Evolutionary conservation across 1,139 yeast species (phyloP), one percentile per base, ranked within the genome.

Genomic region (Geotrichum citri-aurantii): DNA sequence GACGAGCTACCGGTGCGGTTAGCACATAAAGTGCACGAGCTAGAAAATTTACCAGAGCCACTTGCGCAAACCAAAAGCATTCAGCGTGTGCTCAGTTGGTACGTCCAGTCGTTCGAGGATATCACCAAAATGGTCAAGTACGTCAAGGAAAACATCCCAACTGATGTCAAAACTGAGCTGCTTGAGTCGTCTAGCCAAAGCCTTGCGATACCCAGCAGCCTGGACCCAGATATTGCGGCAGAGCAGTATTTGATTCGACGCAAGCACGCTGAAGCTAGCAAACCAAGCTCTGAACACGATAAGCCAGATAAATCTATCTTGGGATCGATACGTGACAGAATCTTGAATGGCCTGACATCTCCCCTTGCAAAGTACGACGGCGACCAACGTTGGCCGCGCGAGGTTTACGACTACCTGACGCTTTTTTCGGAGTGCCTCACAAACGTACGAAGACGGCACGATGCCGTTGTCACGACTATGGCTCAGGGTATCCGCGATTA

Each of bases 401-500:
- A 86, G 68, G 87, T 88, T 21, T 81, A 82, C 65, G 84, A 83
- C 61, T 90, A 86, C 73, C 89, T 88, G 71, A 81, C 81, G 65
- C 65, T 71, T 24, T 93, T 89, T 14, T 82, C 84, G 57, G 85
- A 85, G 56, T 77, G 88, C 0, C 76, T 90, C 61, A 80, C 82
- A 54, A 82, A 80, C 64, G 90, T 90, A 70, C 89, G 90, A 68
- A 82, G 81, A 66, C 78, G 97, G 54, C 97, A 91, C 70, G 97
- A 91, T 73, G 96, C 96, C 1, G 92, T 96, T 0, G 97, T 90
- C 12, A 88, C 95, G 12, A 90, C 96, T 0, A 86, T 91, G 73
- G 97, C 97, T 1, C 92, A 88, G 67, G 97, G 97, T 17, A 95
- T 90, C 14, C 85, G 86, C 67, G 95, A 88, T 72, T 91, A 96